These are phyloP conservation scores for Raddia distichophylla DNA, from an alignment of 176 grass and related monocot species.

Conservation along the genomic window DNA sequence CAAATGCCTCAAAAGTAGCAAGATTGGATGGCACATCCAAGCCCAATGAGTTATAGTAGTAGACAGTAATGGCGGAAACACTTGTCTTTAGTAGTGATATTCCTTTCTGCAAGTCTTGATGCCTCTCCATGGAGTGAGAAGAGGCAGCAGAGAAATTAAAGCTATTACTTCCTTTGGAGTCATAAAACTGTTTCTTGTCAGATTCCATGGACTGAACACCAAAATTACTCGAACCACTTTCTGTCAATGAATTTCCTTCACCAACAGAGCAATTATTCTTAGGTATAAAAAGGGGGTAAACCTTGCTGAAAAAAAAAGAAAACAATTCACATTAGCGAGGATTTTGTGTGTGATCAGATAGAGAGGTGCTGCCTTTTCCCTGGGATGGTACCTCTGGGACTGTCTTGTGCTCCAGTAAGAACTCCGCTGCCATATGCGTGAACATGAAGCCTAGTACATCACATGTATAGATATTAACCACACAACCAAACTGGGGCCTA, in stretches of 20 bases:
- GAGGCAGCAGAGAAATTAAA: slow-evolving; percentile 78
- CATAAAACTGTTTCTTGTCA: slow-evolving; percentile 56
- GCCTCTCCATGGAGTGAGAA: slow-evolving; percentile 81
- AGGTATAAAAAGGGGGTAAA: slow-evolving; percentile 89
- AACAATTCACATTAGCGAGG: slow-evolving; percentile 18
- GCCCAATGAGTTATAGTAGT: slow-evolving; percentile 88
- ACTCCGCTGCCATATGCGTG: slow-evolving; percentile 84
- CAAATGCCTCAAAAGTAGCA: slow-evolving; percentile 93
- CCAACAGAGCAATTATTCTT: slow-evolving; percentile 70
- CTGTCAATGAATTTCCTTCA: slow-evolving; percentile 78
- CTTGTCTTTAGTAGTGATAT: slow-evolving; percentile 93
- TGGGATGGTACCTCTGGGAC: slow-evolving; percentile 74
- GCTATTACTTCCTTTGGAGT: slow-evolving; percentile 63
- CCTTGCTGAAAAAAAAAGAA: slow-evolving; percentile 62
- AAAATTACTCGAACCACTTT: slow-evolving; percentile 72
- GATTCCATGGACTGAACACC: slow-evolving; percentile 78
- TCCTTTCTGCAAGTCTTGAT: slow-evolving; percentile 80
- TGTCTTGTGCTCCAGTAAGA: slow-evolving; percentile 77
- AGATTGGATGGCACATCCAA: slow-evolving; percentile 84
- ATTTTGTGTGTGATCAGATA: slow-evolving; percentile 10
- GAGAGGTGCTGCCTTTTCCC: slow-evolving; percentile 22
- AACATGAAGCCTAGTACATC: slow-evolving; percentile 77
- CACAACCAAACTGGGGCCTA: slow-evolving; percentile 17
- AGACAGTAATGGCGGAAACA: slow-evolving; percentile 72
- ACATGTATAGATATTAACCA: slow-evolving; percentile 17